Evolutionary conservation across 1,284 basidiomycete genomes (phyloP).

Genomic region (Chalciporus sp.): DNA sequence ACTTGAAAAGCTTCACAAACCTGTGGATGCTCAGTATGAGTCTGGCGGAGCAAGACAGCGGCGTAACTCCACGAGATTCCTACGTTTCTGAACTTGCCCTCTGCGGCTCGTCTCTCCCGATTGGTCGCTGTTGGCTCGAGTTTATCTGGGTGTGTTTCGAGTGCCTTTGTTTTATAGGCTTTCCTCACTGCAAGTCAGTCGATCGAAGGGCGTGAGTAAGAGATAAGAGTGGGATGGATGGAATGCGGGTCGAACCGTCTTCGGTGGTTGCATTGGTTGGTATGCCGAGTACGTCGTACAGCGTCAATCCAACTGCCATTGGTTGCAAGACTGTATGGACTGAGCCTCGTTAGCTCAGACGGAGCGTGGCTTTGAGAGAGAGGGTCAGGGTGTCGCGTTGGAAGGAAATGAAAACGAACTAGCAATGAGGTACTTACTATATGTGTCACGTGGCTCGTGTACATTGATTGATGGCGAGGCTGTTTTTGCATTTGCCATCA

Average conservation of each 20-base stretch:
- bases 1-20: conserved; percentile 47
- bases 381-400: background rate
- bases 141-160: conserved; percentile 70
- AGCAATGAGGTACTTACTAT: background rate
- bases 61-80: conserved; percentile 29
- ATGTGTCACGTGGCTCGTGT: conserved; percentile 17
- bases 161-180: conserved; percentile 60
- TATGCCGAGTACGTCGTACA: conserved; percentile 39
- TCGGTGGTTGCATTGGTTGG: conserved; percentile 34
- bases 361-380: conserved; percentile 1
- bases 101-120: conserved; percentile 49
- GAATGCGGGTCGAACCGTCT: conserved; percentile 34
- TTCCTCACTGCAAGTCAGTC: conserved; percentile 48
- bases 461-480: no score
- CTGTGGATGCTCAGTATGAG: conserved; percentile 29
- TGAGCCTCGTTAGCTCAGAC: conserved; percentile 8
- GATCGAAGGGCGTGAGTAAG: conserved; percentile 1
- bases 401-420: conserved; percentile 6
- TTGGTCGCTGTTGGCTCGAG: conserved; percentile 50
- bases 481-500: no score
- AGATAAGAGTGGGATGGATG: background rate
- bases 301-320: conserved; percentile 34
- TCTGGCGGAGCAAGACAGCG: conserved; percentile 7
- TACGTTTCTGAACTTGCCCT: conserved; percentile 53
- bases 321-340: conserved; percentile 3